Evolutionary conservation across 768 basidiomycete genomes (phyloP).

Genomic region (Lepiota subincarnata): DNA sequence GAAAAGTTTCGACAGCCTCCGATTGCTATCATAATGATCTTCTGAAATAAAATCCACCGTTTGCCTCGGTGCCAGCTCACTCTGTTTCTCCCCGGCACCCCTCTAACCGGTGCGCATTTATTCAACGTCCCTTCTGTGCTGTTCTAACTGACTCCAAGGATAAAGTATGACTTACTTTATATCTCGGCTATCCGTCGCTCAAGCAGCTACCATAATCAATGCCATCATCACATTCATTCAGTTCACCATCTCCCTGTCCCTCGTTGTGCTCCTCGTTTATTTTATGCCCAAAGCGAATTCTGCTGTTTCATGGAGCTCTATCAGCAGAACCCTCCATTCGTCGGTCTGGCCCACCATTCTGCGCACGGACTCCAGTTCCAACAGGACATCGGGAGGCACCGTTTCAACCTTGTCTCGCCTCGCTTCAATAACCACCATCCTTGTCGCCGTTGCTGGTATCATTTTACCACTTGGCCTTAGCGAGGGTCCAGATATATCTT

Average conservation of each 20-base stretch:
- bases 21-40: no score
- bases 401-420: slow-evolving; percentile 16
- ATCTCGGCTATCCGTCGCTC: slow-evolving; percentile 17
- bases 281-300: slow-evolving; percentile 15
- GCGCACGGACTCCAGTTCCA: slow-evolving; percentile 11
- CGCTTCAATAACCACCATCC: slow-evolving; percentile 12
- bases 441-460: slow-evolving; percentile 17
- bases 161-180: slow-evolving; percentile 10
- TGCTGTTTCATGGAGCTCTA: slow-evolving; percentile 20
- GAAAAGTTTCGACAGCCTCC: no score
- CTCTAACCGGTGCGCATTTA: not conserved
- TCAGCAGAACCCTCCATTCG: slow-evolving; percentile 17
- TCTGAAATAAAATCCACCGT: no score
- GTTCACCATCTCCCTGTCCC: slow-evolving; percentile 18
- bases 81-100: no score
- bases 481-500: slow-evolving; percentile 9
- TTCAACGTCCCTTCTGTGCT: not conserved
- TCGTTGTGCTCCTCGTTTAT: slow-evolving; percentile 19
- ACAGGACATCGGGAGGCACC: not conserved
- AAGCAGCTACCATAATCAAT: slow-evolving; percentile 21
- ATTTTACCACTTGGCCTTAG: slow-evolving; percentile 20
- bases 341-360: slow-evolving; percentile 20
- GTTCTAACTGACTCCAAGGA: not conserved
- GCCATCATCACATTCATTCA: slow-evolving; percentile 18
- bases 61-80: no score